Evolutionary conservation across 1,284 basidiomycete species (phyloP), one percentile per base, ranked within the genome.

Genomic region (Mycosarcoma mackinlayi): DNA sequence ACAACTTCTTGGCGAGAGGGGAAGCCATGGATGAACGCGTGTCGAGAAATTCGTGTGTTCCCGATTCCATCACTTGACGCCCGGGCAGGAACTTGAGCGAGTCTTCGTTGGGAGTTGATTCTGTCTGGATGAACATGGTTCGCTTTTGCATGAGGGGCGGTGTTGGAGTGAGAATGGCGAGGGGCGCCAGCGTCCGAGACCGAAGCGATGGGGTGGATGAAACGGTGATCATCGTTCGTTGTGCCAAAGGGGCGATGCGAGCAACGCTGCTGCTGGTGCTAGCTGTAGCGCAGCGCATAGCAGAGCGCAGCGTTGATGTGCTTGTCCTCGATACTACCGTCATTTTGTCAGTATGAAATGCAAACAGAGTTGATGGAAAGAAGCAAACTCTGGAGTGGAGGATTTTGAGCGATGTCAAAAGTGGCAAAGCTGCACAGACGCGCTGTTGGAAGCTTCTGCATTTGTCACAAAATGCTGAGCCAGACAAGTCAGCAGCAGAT

Each of bases 81-180:
- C 95, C 95, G 0, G 95, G 96, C 54, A 98, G 93, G 85, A 98
- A 98, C 84, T 98, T 98, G 66, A 98, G 88, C 8, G 94, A 96
- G 82, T 97, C 94, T 41, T 94, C 92, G 83, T 98, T 98, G 1
- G 95, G 95, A 1, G 95, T 98, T 4, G 90, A 89, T 85, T 98
- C 95, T 6, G 95, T 98, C 56, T 80, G 60, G 42, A 78, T 74
- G 62, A 80, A 64, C 70, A 81, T 75, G 52, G 73, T 59, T 8
- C 73, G 58, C 41, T 64, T 50, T 53, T 77, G 71, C 41, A 52
- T 24, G 2, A 23, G 13, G 4, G 47, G 16, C 3, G 39, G 3
- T 7, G 39, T 13, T 14, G 54, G 14, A 1, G 8, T 19, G 37
- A 8, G 8, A 14, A 33, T 21, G 21, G 37, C n/a, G 16, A 25